Percentiles rank a stretch among this genome's conserved stretches.
These are phyloP conservation scores for Suhomyces chickasaworum DNA, from an alignment of 1,139 yeast genomes.

Conservation along the genomic window DNA sequence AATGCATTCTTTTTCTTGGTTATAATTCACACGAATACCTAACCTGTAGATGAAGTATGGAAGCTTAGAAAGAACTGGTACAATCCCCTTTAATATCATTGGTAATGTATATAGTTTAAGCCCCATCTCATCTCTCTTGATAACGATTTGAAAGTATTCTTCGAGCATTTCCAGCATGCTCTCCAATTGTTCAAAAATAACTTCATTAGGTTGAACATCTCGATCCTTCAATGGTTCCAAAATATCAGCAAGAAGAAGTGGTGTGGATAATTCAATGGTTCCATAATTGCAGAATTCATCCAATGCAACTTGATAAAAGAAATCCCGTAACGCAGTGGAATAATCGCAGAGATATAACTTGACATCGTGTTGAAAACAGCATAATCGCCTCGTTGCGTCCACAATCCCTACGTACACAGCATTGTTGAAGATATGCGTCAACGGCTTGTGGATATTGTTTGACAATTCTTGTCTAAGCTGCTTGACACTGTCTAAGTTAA, in stretches of 20 bases:
- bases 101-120: conserved; percentile 59
- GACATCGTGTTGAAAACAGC: conserved; percentile 83
- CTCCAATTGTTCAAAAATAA: conserved; percentile 31
- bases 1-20: conserved; percentile 67
- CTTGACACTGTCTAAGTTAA: conserved; percentile 60
- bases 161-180: conserved; percentile 71
- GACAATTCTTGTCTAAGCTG: conserved; percentile 56
- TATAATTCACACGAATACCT: conserved; percentile 62
- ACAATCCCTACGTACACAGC: conserved; percentile 82
- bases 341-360: conserved; percentile 79
- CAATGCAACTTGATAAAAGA: conserved; percentile 80
- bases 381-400: conserved; percentile 66
- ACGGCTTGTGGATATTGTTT: conserved; percentile 44
- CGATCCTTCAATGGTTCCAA: conserved; percentile 27
- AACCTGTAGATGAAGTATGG: conserved; percentile 67
- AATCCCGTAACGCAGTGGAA: conserved; percentile 63
- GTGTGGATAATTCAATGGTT: conserved; percentile 45
- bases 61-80: conserved; percentile 64
- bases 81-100: conserved; percentile 60
- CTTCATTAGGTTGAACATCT: conserved; percentile 22
- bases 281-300: conserved; percentile 87
- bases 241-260: conserved; percentile 34
- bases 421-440: conserved; percentile 70
- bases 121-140: conserved; percentile 31
- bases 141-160: conserved; percentile 70